Evolutionary conservation across 192 early-diverging fungal species (phyloP).

Genomic region (Linnemannia exigua): DNA sequence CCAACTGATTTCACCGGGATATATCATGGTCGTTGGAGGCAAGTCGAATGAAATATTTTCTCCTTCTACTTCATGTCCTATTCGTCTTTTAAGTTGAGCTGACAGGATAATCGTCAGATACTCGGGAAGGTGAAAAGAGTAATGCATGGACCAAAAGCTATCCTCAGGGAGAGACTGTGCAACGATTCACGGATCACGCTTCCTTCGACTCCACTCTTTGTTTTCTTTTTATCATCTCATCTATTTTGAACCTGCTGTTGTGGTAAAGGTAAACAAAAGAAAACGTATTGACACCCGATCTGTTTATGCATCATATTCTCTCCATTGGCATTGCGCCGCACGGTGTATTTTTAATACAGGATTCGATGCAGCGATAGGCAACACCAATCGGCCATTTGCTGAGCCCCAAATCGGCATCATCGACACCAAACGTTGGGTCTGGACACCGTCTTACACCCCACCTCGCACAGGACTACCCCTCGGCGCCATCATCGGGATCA

Average conservation of each 20-base stretch:
- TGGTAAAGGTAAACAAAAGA: background rate
- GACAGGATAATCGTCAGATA: background rate
- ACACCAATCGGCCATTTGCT: slow-evolving; percentile 20
- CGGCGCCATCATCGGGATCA: slow-evolving; percentile 24
- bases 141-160: too few relatives aligned
- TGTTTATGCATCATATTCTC: background rate
- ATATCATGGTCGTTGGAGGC: slow-evolving; percentile 48
- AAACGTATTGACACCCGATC: background rate
- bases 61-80: background rate
- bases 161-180: too few relatives aligned
- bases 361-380: background rate
- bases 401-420: slow-evolving; percentile 38
- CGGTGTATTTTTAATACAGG: background rate
- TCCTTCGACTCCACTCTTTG: too few relatives aligned
- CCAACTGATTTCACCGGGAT: slow-evolving; percentile 9
- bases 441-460: slow-evolving; percentile 15
- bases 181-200: too few relatives aligned
- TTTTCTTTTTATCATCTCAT: background rate
- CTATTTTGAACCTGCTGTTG: background rate
- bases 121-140: background rate
- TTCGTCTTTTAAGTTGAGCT: background rate
- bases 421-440: slow-evolving; percentile 27
- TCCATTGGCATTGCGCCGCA: background rate
- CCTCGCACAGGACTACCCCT: background rate
- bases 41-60: slow-evolving; percentile 9